Evolutionary conservation across 2,329 filamentous ascomycete genomes (phyloP), one percentile per base, ranked within the genome.

Genomic region (Ilyonectria destructans): DNA sequence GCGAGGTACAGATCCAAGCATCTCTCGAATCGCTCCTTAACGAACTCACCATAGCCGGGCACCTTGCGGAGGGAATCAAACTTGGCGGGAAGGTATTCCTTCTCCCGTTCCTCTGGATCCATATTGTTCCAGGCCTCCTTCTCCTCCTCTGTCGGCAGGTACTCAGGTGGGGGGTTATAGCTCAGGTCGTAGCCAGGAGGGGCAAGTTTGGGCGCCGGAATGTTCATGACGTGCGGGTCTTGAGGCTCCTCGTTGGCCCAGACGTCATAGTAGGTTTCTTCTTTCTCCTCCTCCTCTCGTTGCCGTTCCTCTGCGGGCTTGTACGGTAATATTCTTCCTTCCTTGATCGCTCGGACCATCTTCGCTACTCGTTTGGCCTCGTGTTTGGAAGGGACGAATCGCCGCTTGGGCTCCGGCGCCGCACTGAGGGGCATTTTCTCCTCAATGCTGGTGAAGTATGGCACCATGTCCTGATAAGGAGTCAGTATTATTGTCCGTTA

Each of bases 311-410:
- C 87, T 0, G 91, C 90, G 4, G 94, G 90, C 79, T 91, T 94
- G 84, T 97, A 97, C 4, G 97, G 97, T 77, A 97, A 85, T 73
- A 99, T 98, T 57, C 95, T 91, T 40, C 97, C 96, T 82, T 98
- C 96, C 72, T 93, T 91, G 74, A 99, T 99, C 43, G 96, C 96
- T 77, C 93, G 94, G 61, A 98, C 96, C 77, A 99, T 91, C 85
- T 99, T 98, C 90, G 98, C 97, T 58, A 99, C 90, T 65, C 95
- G 90, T 85, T 98, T 98, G 35, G 94, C 93, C 82, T 99, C 96
- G 81, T 99, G 94, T 82, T 98, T 98, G 54, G 96, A 98, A 7
- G 97, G 96, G 10, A 99, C 85, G 80, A 98, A 99, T 75, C 96
- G 91, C 71, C 96, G 89, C 85, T 99, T 99, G 1, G 96, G 96